Percentiles rank a stretch among this genome's conserved stretches.
Evolutionary conservation across 331 rosid species (phyloP).

Genomic region (Quercus lobata): DNA sequence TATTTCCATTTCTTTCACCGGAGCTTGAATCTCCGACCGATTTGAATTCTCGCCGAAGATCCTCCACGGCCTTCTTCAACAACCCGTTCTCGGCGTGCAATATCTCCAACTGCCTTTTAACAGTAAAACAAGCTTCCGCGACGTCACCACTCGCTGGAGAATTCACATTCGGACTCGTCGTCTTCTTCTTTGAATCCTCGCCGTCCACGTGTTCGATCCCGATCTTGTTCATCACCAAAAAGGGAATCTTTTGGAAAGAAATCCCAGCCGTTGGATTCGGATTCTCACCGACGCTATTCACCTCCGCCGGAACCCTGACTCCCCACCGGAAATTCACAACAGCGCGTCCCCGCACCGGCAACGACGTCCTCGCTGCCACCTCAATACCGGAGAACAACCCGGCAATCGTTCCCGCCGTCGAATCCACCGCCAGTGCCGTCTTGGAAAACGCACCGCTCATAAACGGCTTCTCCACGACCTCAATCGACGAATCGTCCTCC

Average conservation of each 20-base stretch:
- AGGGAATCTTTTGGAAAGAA: slow-evolving; percentile 55
- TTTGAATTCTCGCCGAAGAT: slow-evolving; percentile 62
- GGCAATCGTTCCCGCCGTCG: slow-evolving; percentile 27
- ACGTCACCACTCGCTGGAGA: slow-evolving; percentile 33
- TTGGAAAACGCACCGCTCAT: slow-evolving; percentile 21
- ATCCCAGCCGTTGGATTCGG: slow-evolving; percentile 26
- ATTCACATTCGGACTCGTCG: not conserved
- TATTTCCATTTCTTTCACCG: slow-evolving; percentile 33
- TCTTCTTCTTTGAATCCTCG: slow-evolving; percentile 23
- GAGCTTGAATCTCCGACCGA: slow-evolving; percentile 9
- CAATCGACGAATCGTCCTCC: slow-evolving; percentile 23
- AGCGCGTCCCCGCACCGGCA: slow-evolving; percentile 54
- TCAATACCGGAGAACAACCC: slow-evolving; percentile 56
- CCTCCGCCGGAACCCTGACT: slow-evolving; percentile 65
- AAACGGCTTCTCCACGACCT: slow-evolving; percentile 39
- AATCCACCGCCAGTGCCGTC: slow-evolving; percentile 18
- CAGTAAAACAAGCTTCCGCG: slow-evolving; percentile 50
- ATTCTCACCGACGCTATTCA: slow-evolving; percentile 14
- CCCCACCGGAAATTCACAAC: slow-evolving; percentile 79
- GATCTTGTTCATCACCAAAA: slow-evolving; percentile 83
- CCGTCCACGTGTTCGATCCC: slow-evolving; percentile 76
- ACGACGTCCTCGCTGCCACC: slow-evolving; percentile 59
- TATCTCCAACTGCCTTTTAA: slow-evolving; percentile 66
- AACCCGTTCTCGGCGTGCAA: slow-evolving; percentile 58
- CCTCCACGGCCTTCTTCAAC: slow-evolving; percentile 68